Evolutionary conservation across 192 early-diverging fungal species (phyloP), one percentile per base, ranked within the genome.

Genomic region (Entophlyctis helioformis): DNA sequence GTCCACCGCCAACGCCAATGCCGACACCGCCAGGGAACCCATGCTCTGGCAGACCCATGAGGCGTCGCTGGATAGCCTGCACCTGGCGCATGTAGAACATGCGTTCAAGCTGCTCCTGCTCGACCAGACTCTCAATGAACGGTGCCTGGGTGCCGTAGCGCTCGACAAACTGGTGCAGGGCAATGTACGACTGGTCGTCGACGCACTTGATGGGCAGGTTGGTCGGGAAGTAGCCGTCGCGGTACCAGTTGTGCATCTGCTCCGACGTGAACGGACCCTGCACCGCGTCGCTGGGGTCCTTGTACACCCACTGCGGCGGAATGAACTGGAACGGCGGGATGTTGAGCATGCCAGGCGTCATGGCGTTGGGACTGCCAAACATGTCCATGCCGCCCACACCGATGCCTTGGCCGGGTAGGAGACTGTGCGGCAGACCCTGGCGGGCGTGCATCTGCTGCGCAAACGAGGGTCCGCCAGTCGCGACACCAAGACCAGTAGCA

Each of bases 171-270:
- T 59, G 53, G 15, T 78, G 72, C 2, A 98, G 61, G 0, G 85
- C 85, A 51, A 91, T 86, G 61, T 90, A 95, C 2, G 56, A 57
- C 2, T 72, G 24, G 24, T 89, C 84, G 34, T 85, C 84, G 23
- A 85, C 83, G 33, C 80, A 70, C 61, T 83, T 81, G 26, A 98
- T 80, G 21, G 87, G 78, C 26, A 98, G 69, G 34, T 81, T 77
- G 18, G 69, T 63, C 0, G 71, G 66, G 53, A 98, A 95, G 58
- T 88, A 98, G 21, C 85, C 86, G 19, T 72, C 80, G 19, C 71
- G 72, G 63, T 76, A 89, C 94, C 94, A 98, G 32, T 87, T 89
- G 36, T 98, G 87, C 94, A 98, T 98, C 39, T 91, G 83, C 11
- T 80, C 60, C 15, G 83, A 73, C 9, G 72, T 62, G 55, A 95